Evolutionary conservation across 495 filamentous ascomycete species (phyloP).

Genomic region (Wilcoxina mikolae): DNA sequence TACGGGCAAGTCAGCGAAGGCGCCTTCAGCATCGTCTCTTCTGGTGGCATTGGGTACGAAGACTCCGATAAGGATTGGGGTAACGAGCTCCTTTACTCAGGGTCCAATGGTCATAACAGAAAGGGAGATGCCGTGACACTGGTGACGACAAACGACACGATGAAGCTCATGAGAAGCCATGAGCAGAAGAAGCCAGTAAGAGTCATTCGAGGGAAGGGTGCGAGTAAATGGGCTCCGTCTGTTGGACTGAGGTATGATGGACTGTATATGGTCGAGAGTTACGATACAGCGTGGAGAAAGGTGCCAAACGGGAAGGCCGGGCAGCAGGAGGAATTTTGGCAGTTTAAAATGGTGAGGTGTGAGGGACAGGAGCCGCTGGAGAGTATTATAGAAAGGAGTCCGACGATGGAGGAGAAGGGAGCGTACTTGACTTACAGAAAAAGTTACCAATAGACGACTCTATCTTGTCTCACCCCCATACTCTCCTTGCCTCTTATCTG

Average conservation of each 20-base stretch:
- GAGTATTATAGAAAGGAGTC: neutral
- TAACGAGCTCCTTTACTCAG: constrained; percentile 35
- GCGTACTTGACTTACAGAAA: neutral
- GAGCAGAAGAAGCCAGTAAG: constrained; percentile 30
- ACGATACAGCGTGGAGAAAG: neutral
- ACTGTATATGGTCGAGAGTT: constrained; percentile 34
- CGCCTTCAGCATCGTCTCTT: constrained; percentile 35
- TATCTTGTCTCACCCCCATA: no score
- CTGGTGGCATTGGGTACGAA: constrained; percentile 32
- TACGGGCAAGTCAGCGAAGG: constrained; percentile 30
- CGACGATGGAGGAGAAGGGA: neutral
- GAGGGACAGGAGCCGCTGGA: neutral
- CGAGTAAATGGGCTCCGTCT: neutral
- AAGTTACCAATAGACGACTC: neutral
- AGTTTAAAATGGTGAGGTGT: neutral
- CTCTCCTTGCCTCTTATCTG: no score
- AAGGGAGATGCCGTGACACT: constrained; percentile 3
- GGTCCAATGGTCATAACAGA: constrained; percentile 24
- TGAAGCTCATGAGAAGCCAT: constrained; percentile 27
- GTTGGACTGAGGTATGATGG: constrained; percentile 38
- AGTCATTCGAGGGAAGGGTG: constrained; percentile 31
- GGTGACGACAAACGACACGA: constrained; percentile 26
- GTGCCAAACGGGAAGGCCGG: neutral
- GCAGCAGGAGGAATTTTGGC: neutral
- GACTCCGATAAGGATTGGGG: constrained; percentile 33